Evolutionary conservation across 139 green algal genomes (phyloP), one percentile per base, ranked within the genome.

Genomic region (Closterium sp.): DNA sequence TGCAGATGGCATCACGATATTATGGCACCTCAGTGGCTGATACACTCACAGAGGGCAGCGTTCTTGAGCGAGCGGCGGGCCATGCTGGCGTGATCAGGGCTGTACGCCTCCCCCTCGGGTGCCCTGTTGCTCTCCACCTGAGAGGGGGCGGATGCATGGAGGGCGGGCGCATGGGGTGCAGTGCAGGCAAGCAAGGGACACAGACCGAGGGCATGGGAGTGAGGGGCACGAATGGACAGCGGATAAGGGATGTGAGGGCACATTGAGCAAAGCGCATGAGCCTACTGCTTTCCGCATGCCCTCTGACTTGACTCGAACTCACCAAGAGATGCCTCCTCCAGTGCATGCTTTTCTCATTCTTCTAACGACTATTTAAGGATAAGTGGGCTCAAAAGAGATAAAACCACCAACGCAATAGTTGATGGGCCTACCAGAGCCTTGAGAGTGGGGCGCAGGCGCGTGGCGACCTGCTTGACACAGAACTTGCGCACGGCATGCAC

Each of bases 41-140:
- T 2, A 31, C 10, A 86, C 88, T 27, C 30, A 92, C 91, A 6
- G 89, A 99, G 95, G 13, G 95, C 95, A 91, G 96, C 96, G 96
- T 98, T 98, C 95, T 98, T 99, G 73, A 98, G 93, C 1, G 95
- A 94, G 30, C 98, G 95, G 42, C 95, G 91, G 0, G 97, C 97
- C 86, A 96, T 96, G 34, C 94, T 94, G 7, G 92, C 92, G 11
- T 96, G 90, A 38, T 96, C 96, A 32, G 95, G 94, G 1, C 73
- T 92, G 95, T 97, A 98, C 7, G 93, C 50, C 86, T 95, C 94
- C 31, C 95, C 95, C 21, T 87, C 21, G 0, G 85, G 85, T 31
- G 29, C 97, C 38, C 9, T 92, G 32, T 90, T 94, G 27, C 29
- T 85, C n/a, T 94, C 89, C 89, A 94, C 92, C 91, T 93, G 88